Conservation (phyloP, 2,329 filamentous ascomycete species). For the Botrytis aclada region DNA sequence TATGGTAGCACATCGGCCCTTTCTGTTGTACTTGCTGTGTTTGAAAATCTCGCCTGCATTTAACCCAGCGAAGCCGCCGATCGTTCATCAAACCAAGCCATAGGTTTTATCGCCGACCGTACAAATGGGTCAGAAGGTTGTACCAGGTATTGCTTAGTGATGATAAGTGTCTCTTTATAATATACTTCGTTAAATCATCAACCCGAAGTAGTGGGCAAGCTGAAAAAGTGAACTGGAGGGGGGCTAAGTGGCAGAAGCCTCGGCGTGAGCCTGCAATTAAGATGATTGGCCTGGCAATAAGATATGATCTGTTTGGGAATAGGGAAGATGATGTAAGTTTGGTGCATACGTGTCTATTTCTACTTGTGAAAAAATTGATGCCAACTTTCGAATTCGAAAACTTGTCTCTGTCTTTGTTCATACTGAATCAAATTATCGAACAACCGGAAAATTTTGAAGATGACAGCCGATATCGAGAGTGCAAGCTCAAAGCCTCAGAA, state of each 20-base stretch:
- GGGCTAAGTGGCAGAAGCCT: not conserved
- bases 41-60: not conserved
- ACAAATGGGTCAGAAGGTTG: not conserved
- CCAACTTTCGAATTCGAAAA: not conserved
- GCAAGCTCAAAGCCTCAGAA: conserved; percentile 2
- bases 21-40: not conserved
- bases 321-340: conserved; percentile 10
- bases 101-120: conserved; percentile 4
- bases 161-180: not conserved
- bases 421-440: conserved; percentile 3
- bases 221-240: conserved; percentile 5
- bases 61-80: not conserved
- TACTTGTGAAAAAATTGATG: not conserved
- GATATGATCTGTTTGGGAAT: not conserved
- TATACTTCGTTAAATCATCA: conserved; percentile 11
- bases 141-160: not conserved
- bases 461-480: conserved; percentile 13
- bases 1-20: not conserved
- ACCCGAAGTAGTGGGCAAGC: not conserved
- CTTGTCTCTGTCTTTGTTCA: not conserved
- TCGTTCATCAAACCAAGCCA: conserved; percentile 3
- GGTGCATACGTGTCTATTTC: conserved; percentile 1
- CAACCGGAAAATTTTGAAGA: not conserved
- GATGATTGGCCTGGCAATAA: conserved; percentile 2
- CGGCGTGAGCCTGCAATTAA: not conserved